Percentiles rank a stretch among this genome's conserved stretches.
Evolutionary conservation across 805 yeast genomes (phyloP).

Genomic region (Priceomyces carsonii): DNA sequence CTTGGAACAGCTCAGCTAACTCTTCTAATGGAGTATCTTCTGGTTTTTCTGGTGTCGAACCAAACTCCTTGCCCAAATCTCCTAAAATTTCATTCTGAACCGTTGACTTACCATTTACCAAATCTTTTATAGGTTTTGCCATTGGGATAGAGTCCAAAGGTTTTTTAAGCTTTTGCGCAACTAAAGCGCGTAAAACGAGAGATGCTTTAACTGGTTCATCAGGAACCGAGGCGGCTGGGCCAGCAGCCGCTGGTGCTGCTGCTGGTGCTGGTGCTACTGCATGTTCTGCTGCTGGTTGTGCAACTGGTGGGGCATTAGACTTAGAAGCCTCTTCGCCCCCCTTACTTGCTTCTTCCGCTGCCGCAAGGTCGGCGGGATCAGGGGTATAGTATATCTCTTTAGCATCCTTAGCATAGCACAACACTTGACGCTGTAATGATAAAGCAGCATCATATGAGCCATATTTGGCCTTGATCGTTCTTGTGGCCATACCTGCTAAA

Average conservation of each 20-base stretch:
- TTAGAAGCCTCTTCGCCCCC: conserved; percentile 50
- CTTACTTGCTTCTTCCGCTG: conserved; percentile 23
- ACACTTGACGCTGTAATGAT: conserved; percentile 88
- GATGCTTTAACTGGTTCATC: conserved; percentile 90
- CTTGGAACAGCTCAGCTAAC: conserved; percentile 94
- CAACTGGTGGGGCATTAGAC: conserved; percentile 52
- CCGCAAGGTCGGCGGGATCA: conserved; percentile 61
- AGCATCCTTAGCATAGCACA: conserved; percentile 93
- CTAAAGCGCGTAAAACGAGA: conserved; percentile 80
- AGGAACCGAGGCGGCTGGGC: conserved; percentile 79
- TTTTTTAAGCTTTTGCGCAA: conserved; percentile 95
- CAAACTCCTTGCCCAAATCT: conserved; percentile 97
- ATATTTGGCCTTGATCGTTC: conserved; percentile 93
- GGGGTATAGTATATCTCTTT: conserved; percentile 95
- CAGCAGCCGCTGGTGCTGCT: conserved; percentile 69
- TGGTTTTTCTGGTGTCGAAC: conserved; percentile 97
- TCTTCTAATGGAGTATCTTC: conserved; percentile 97
- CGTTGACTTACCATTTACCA: conserved; percentile 98
- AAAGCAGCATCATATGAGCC: conserved; percentile 98
- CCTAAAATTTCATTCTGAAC: conserved; percentile 98
- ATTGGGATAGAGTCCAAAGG: conserved; percentile 81
- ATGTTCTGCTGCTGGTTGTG: conserved; percentile 56
- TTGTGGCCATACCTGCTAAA: conserved; percentile 96
- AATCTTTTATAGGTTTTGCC: conserved; percentile 92
- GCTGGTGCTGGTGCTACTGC: conserved; percentile 58